Conservation (phyloP, 257 asterid species). For the Penstemon newberryi region DNA sequence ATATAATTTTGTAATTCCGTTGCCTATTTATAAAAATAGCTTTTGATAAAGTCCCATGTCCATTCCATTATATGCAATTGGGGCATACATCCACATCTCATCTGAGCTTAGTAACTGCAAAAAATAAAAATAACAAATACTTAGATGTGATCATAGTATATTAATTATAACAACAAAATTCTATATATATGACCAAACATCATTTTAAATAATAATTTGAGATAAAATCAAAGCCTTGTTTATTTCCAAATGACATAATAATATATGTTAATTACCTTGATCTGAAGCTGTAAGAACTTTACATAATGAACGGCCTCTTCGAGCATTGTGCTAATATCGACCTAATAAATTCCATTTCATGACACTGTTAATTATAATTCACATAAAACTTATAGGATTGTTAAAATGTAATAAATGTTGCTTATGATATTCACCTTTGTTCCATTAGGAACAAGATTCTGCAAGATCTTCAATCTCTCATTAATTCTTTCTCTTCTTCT, state of each 20-base stretch:
- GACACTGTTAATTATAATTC: not conserved
- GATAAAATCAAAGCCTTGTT: not conserved
- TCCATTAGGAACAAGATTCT: constrained; percentile 87
- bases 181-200: not conserved
- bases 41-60: constrained; percentile 61
- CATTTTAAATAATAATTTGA: not conserved
- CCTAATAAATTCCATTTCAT: constrained; percentile 34
- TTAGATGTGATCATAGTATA: not conserved
- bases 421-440: constrained; percentile 53
- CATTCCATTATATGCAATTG: constrained; percentile 84
- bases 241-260: not conserved
- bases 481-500: constrained; percentile 82
- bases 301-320: constrained; percentile 94
- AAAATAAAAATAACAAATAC: not conserved
- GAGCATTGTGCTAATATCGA: constrained; percentile 95
- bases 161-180: not conserved
- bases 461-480: constrained; percentile 83
- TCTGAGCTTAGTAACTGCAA: constrained; percentile 84
- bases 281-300: constrained; percentile 83
- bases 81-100: constrained; percentile 95
- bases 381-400: not conserved
- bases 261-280: constrained; percentile 51
- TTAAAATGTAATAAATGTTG: not conserved
- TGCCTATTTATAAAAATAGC: constrained; percentile 23
- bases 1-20: not conserved